phyloP scores from a whole-genome alignment of 192 early-diverging fungal species.

The Nowakowskiella sp. region DNA sequence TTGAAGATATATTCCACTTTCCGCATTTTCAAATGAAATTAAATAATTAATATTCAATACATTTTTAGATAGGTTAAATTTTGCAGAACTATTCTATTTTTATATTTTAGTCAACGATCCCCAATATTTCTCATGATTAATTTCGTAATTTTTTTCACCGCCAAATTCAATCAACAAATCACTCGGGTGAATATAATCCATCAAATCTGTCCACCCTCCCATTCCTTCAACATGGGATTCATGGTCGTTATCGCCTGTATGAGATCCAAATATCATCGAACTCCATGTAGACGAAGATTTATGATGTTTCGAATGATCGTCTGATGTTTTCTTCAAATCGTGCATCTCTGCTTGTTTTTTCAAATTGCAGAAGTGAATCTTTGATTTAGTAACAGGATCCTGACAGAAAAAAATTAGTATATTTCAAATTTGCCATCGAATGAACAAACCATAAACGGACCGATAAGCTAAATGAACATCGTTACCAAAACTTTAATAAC shows the following conservation, averaged over 20 bases:
- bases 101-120: too few species aligned
- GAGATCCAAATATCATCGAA: slow-evolving; percentile 18
- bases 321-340: neutral
- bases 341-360: slow-evolving; percentile 35
- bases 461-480: slow-evolving; percentile 64
- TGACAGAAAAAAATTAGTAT: too few species aligned
- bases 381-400: slow-evolving; percentile 83
- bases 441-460: slow-evolving; percentile 85
- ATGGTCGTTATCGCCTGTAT: slow-evolving; percentile 3
- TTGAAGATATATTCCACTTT: too few species aligned
- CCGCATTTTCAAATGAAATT: too few species aligned
- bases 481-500: slow-evolving; percentile 36
- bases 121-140: slow-evolving; percentile 67
- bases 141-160: slow-evolving; percentile 63
- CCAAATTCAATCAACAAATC: slow-evolving; percentile 66
- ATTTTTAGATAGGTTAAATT: too few species aligned
- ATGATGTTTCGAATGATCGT: too few species aligned
- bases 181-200: slow-evolving; percentile 39
- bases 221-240: slow-evolving; percentile 7
- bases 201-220: slow-evolving; percentile 42
- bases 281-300: too few species aligned
- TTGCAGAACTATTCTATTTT: too few species aligned
- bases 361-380: slow-evolving; percentile 76
- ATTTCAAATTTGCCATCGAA: too few species aligned
- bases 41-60: too few species aligned